phyloP scores from a whole-genome alignment of 495 filamentous ascomycete genomes.

The Tuber microsphaerosporum region DNA sequence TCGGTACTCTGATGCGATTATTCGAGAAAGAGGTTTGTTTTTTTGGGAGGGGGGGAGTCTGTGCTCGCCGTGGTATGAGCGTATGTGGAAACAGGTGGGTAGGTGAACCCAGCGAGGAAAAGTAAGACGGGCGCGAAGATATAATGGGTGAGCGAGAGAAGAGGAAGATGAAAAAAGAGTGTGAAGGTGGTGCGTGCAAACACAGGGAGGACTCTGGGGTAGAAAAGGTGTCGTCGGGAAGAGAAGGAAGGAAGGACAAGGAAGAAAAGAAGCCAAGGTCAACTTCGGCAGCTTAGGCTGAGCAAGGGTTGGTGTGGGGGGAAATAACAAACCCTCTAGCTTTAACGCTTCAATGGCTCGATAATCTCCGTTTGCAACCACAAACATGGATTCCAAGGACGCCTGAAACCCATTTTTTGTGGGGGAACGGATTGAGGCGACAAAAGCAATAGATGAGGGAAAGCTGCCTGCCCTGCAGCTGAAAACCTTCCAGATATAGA shows the following conservation, averaged over 20 bases:
- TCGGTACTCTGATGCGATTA: not conserved
- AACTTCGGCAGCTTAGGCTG: not conserved
- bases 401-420: slow-evolving; percentile 16
- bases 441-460: slow-evolving; percentile 1
- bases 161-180: slow-evolving; percentile 21
- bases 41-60: not conserved
- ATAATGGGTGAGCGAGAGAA: slow-evolving; percentile 4
- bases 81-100: slow-evolving; percentile 25
- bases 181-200: slow-evolving; percentile 7
- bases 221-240: not conserved
- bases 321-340: not conserved
- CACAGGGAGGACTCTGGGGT: not conserved
- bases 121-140: slow-evolving; percentile 8
- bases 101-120: slow-evolving; percentile 23
- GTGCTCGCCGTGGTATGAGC: slow-evolving; percentile 29
- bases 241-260: slow-evolving; percentile 1
- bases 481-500: no score
- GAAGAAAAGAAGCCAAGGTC: not conserved
- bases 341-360: slow-evolving; percentile 11
- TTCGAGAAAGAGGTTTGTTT: not conserved
- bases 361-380: slow-evolving; percentile 37
- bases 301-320: not conserved
- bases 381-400: slow-evolving; percentile 25
- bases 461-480: not conserved
- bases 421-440: slow-evolving; percentile 4